These are phyloP conservation scores for Aspergillus saccharolyticus DNA, from an alignment of 495 filamentous ascomycete genomes.

Conservation along the genomic window DNA sequence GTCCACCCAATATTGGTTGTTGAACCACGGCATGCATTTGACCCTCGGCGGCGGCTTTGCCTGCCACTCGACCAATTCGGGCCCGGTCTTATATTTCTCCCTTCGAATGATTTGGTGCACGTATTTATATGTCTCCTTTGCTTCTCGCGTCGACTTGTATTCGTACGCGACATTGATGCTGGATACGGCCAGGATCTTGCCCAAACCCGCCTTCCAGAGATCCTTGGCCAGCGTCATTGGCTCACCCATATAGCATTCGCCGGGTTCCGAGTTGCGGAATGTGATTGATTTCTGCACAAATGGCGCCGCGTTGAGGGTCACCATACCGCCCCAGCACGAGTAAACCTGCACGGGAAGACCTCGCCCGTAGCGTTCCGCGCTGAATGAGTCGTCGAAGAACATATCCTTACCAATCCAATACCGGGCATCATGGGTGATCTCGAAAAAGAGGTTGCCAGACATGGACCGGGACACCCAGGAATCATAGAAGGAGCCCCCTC, in stretches of 20 bases:
- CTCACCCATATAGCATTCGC: constrained; percentile 46
- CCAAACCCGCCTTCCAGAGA: constrained; percentile 39
- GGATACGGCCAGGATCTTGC: constrained; percentile 47
- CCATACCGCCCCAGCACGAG: constrained; percentile 50
- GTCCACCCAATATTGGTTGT: constrained; percentile 18
- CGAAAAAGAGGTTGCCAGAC: constrained; percentile 46
- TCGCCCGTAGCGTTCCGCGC: constrained; percentile 20
- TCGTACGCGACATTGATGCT: constrained; percentile 44
- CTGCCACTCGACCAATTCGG: constrained; percentile 15
- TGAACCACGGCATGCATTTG: constrained; percentile 23
- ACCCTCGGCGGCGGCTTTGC: constrained; percentile 19
- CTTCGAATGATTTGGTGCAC: constrained; percentile 23
- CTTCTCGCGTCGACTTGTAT: constrained; percentile 27
- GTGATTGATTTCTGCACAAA: constrained; percentile 26
- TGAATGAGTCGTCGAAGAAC: constrained; percentile 37
- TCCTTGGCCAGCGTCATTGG: constrained; percentile 47
- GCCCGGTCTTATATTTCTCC: constrained; percentile 7
- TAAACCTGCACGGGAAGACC: constrained; percentile 48
- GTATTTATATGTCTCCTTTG: constrained; percentile 41
- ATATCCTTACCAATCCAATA: constrained; percentile 41
- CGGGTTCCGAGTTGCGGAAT: constrained; percentile 31
- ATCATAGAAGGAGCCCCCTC: constrained; percentile 44
- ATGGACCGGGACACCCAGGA: constrained; percentile 47
- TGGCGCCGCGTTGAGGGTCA: constrained; percentile 28
- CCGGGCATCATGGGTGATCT: constrained; percentile 40